These are phyloP conservation scores for Nemania sp. DNA, from an alignment of 2,329 filamentous ascomycete genomes.

Conservation along the genomic window DNA sequence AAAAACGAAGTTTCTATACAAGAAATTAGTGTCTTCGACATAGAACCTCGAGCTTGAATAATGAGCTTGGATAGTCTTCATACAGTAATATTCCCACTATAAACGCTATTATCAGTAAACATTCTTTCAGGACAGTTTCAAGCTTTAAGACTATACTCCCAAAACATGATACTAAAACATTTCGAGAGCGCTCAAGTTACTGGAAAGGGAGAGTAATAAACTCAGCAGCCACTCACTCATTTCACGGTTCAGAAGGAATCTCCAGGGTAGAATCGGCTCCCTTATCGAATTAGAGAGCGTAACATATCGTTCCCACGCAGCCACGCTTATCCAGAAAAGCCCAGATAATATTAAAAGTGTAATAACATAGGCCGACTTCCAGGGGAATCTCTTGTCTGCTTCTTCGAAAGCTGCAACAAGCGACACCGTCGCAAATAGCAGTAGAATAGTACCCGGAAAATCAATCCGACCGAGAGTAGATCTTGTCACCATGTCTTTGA, in stretches of 20 bases:
- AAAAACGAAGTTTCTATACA: constrained; percentile 21
- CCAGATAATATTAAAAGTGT: constrained; percentile 23
- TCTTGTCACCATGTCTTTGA: neutral
- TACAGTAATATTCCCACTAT: constrained; percentile 31
- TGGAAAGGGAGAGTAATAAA: too few relatives aligned
- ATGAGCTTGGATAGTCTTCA: neutral
- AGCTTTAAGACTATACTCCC: too few relatives aligned
- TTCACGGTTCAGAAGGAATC: constrained; percentile 25
- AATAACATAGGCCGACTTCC: constrained; percentile 32
- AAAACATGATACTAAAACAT: too few relatives aligned
- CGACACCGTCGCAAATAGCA: constrained; percentile 23
- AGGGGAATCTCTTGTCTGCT: constrained; percentile 26
- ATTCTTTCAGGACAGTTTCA: too few relatives aligned
- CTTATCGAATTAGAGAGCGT: constrained; percentile 14
- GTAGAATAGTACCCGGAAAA: constrained; percentile 25
- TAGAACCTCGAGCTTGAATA: too few relatives aligned
- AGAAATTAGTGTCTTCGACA: constrained; percentile 2
- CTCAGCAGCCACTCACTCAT: too few relatives aligned
- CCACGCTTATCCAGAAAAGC: constrained; percentile 23
- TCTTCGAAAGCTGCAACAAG: constrained; percentile 29
- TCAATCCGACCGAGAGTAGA: constrained; percentile 18
- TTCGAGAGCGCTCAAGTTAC: too few relatives aligned
- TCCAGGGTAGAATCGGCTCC: constrained; percentile 30
- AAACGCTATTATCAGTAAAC: too few relatives aligned
- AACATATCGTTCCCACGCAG: constrained; percentile 28